Evolutionary conservation across 805 yeast genomes (phyloP), one percentile per base, ranked within the genome.

Genomic region (Soucietia sequanensis): DNA sequence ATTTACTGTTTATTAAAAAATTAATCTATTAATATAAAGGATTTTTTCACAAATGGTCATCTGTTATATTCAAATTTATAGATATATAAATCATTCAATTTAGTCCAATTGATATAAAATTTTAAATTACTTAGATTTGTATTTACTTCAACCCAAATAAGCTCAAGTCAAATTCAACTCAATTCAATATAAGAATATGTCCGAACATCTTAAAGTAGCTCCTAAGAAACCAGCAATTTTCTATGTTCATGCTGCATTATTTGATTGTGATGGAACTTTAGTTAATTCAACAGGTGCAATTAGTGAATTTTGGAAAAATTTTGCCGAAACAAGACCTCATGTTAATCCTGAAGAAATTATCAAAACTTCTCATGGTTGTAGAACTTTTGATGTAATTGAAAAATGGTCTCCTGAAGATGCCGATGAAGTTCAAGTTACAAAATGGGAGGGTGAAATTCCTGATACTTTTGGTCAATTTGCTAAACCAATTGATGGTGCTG

Each of bases 371-470:
- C 60, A 55, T 40, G 60, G 60, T 0, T 54, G 60, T 47, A 42
- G 60, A 34, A 55, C 60, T 11, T 55, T 45, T 27, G 60, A 55
- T 31, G 60, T 55, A 22, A 55, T 55, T 30, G 58, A 58, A 39
- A 53, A 52, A 33, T 54, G 60, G 60, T 55, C 60, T 9, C 60
- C 59, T 7, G 56, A 55, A 30, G 60, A 55, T 35, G 60, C 60
- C 25, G 36, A 38, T 20, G 54, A 38, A 27, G 50, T 49, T 31
- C 60, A 55, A 32, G 60, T 55, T 18, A 46, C 60, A 4, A 52
- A 38, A 11, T 54, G 60, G 60, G 60, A 54, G 31, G 58, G 50
- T 3, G 41, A 51, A 15, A 54, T 54, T 23, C 60, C 60, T 15
- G 60, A 54, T 46, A 42, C 53, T 5, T 54, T 52, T 31, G 60